phyloP scores from a whole-genome alignment of 768 basidiomycete species.

The Daedaleopsis nitida region DNA sequence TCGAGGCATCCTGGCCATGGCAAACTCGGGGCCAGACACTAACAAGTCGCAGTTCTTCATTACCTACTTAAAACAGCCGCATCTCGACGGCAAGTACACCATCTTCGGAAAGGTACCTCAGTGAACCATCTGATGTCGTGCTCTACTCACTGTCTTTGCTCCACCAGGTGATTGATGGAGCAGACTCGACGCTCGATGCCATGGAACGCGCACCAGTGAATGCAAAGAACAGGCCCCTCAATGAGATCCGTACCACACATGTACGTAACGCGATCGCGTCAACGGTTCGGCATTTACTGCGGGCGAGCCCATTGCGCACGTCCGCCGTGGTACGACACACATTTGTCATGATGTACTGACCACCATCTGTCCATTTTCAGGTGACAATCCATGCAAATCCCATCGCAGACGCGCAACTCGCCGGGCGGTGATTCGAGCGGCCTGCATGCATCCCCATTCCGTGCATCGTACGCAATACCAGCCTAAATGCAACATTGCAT shows the following conservation, averaged over 20 bases:
- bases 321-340: background rate
- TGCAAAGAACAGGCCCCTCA: conserved; percentile 84
- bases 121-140: background rate
- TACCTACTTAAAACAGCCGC: conserved; percentile 89
- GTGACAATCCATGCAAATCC: conserved; percentile 94
- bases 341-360: background rate
- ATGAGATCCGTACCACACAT: conserved; percentile 79
- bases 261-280: conserved; percentile 47
- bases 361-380: conserved; percentile 38
- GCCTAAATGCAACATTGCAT: no score
- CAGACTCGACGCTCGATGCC: conserved; percentile 90
- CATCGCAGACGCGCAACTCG: conserved; percentile 73
- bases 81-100: conserved; percentile 92
- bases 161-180: conserved; percentile 85
- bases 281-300: background rate
- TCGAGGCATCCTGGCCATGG: conserved; percentile 96
- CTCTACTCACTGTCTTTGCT: background rate
- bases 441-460: background rate
- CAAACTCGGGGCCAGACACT: conserved; percentile 91
- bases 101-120: conserved; percentile 75
- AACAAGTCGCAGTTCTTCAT: conserved; percentile 94
- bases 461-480: no score
- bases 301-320: background rate
- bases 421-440: background rate
- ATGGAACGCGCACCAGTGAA: conserved; percentile 93